Percentiles rank a stretch among this genome's conserved stretches.
Evolutionary conservation across 805 yeast species (phyloP).

Genomic region (Lachancea meyersii): DNA sequence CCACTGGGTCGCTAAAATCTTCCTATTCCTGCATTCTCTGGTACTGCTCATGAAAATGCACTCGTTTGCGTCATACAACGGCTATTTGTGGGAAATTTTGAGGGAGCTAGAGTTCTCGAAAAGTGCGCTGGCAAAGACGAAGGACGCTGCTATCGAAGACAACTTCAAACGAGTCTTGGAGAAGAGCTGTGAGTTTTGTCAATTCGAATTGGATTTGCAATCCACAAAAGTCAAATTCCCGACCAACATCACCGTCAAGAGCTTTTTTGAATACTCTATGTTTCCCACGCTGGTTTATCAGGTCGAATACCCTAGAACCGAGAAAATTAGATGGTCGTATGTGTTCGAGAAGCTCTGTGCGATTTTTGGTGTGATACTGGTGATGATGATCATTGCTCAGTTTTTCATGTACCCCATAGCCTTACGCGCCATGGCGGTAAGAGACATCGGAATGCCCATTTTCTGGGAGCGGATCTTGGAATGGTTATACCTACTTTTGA

Average conservation of each 20-base stretch:
- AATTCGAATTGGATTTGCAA: conserved; percentile 62
- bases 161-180: conserved; percentile 32
- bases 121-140: conserved; percentile 38
- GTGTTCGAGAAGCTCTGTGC: conserved; percentile 67
- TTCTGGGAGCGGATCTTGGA: conserved; percentile 17
- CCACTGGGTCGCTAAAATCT: conserved; percentile 90
- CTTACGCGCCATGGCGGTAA: conserved; percentile 48
- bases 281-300: conserved; percentile 86
- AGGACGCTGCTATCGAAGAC: conserved; percentile 24
- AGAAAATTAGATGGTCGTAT: conserved; percentile 60
- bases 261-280: conserved; percentile 76
- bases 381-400: conserved; percentile 80
- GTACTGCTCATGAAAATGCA: conserved; percentile 94
- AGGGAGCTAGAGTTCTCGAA: conserved; percentile 50
- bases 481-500: conserved; percentile 44
- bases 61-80: conserved; percentile 87
- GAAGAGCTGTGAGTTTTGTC: conserved; percentile 60
- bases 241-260: conserved; percentile 51
- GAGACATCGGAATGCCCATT: conserved; percentile 30
- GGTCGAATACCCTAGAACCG: conserved; percentile 73
- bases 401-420: conserved; percentile 69
- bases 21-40: conserved; percentile 72
- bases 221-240: conserved; percentile 56
- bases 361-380: conserved; percentile 75
- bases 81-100: conserved; percentile 68